Evolutionary conservation across 768 basidiomycete genomes (phyloP), one percentile per base, ranked within the genome.

Genomic region (Pleurotus djamor): DNA sequence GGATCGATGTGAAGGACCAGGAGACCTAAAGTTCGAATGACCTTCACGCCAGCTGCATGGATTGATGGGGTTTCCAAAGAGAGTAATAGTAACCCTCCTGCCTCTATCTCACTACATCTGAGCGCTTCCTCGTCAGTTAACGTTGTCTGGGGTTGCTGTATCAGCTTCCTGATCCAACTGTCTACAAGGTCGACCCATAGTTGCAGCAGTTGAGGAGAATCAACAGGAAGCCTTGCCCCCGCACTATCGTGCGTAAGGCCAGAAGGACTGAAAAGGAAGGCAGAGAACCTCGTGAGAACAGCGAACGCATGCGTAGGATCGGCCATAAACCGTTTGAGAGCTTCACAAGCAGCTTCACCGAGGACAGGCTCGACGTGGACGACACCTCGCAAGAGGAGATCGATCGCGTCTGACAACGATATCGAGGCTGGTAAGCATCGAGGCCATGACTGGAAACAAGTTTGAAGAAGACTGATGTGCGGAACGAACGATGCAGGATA

Each of bases 391-490:
- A 95, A 76, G 28, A 96, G 82, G 79, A 93, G 86, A 63, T 93
- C 89, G 52, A 93, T 78, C 0, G 86, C 83, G 45, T 89, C 87
- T 9, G 78, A 68, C 50, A 89, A 69, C 45, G 83, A 65, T 35
- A 84, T 75, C 4, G 80, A 76, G 2, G 79, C 72, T 66, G 87
- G 84, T 45, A 94, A 76, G 65, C 86, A 90, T 2, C 95, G 84
- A 0, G 95, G 95, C 86, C 94, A 90, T 4, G 91, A 83, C 60
- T 89, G 87, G 70, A 94, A 90, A 66, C 89, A 86, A 0, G 87
- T 83, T 64, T 88, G 84, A 4, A 96, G 78, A 36, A 95, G 77
- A 54, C 77, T 82, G 65, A 97, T 84, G 59, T 88, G 85, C 0
- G 91, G 79, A 14, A 75, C 71, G 8, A 83, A 76, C 55, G 79